A percentile compares a stretch with the other conserved stretches of the same genome.
phyloP scores from a whole-genome alignment of 1,139 yeast genomes.

The Pichia sp. region DNA sequence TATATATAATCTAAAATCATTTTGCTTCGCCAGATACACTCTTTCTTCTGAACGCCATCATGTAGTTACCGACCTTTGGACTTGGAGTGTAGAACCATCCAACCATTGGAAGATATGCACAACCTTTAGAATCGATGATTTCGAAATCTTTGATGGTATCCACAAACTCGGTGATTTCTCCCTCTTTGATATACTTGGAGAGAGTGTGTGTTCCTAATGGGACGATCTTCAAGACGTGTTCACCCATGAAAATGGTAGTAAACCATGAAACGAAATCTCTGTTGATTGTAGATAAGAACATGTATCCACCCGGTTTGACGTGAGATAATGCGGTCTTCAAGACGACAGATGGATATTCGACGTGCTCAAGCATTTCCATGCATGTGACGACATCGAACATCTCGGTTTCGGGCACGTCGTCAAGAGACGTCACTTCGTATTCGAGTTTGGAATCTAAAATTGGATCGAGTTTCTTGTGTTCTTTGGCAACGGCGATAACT shows the following conservation, averaged over 20 bases:
- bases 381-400: slow-evolving; percentile 77
- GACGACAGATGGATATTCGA: slow-evolving; percentile 76
- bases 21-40: not conserved
- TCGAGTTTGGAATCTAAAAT: slow-evolving; percentile 42
- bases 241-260: slow-evolving; percentile 92
- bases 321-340: slow-evolving; percentile 63
- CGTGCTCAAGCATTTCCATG: slow-evolving; percentile 96
- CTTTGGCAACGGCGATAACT: slow-evolving; percentile 75
- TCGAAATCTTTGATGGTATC: slow-evolving; percentile 40
- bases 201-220: slow-evolving; percentile 92
- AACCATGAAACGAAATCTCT: slow-evolving; percentile 89
- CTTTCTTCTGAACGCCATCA: slow-evolving; percentile 70
- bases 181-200: slow-evolving; percentile 78
- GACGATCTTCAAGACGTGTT: slow-evolving; percentile 72
- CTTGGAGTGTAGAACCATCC: slow-evolving; percentile 79
- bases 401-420: slow-evolving; percentile 46
- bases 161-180: slow-evolving; percentile 72
- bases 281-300: slow-evolving; percentile 88
- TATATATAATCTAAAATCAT: not conserved
- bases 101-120: slow-evolving; percentile 73
- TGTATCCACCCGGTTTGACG: slow-evolving; percentile 78
- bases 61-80: slow-evolving; percentile 74
- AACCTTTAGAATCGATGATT: slow-evolving; percentile 70
- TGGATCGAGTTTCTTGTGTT: slow-evolving; percentile 70
- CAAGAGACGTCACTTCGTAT: slow-evolving; percentile 64